Conservation (phyloP, 2,329 filamentous ascomycete genomes). For the Ophiostoma perfectum region DNA sequence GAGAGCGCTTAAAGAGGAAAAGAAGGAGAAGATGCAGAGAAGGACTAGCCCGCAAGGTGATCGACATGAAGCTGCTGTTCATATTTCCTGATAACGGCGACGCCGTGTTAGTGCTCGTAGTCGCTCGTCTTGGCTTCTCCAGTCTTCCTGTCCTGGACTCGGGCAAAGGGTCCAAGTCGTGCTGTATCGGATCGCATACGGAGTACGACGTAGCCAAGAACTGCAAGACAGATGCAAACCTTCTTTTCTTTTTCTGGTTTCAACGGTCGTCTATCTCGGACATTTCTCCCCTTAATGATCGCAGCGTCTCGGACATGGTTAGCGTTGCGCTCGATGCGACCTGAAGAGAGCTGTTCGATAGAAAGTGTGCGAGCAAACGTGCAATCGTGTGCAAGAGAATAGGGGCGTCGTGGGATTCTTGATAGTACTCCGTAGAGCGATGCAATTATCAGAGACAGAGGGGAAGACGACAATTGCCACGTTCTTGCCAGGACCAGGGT, state of each 20-base stretch:
- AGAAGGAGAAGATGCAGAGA: not conserved
- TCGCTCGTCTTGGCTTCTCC: not conserved
- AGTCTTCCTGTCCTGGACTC: too few species aligned
- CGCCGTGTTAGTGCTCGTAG: not conserved
- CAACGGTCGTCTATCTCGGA: slow-evolving; percentile 15
- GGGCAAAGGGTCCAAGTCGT: too few species aligned
- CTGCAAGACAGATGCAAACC: too few species aligned
- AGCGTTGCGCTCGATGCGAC: slow-evolving; percentile 18
- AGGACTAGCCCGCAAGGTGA: not conserved
- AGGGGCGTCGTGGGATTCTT: not conserved
- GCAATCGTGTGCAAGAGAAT: not conserved
- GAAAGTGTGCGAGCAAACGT: not conserved
- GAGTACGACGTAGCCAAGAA: too few species aligned
- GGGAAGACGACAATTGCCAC: not conserved
- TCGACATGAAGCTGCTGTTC: not conserved
- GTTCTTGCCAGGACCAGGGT: slow-evolving; percentile 8
- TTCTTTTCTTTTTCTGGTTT: not conserved
- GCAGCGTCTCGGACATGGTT: slow-evolving; percentile 15
- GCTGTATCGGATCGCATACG: too few species aligned
- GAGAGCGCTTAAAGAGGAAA: not conserved
- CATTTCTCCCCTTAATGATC: slow-evolving; percentile 2
- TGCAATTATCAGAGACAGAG: not conserved
- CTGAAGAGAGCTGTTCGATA: not conserved
- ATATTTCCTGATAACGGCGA: not conserved
- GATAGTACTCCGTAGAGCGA: too few species aligned